A percentile compares a stretch with the other conserved stretches of the same genome.
Evolutionary conservation across 441 rosid species (phyloP).

Genomic region (Daphne laureola): DNA sequence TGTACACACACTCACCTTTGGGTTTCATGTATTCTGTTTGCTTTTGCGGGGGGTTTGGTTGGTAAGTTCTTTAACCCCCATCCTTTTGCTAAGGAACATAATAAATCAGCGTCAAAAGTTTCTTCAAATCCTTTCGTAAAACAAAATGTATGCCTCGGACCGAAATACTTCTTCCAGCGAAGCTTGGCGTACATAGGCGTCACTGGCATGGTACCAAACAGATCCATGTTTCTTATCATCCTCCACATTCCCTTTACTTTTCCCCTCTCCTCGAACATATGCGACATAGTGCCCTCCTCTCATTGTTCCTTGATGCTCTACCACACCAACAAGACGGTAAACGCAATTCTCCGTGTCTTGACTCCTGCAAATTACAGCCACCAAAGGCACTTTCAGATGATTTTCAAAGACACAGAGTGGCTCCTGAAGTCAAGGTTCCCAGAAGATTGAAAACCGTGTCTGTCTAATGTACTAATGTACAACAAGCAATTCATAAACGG

Average conservation of each 20-base stretch:
- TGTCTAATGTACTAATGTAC: too few species aligned
- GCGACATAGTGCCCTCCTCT: constrained; percentile 81
- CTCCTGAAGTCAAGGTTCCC: too few species aligned
- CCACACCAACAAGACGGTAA: constrained; percentile 66
- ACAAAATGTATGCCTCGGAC: constrained; percentile 82
- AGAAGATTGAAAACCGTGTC: too few species aligned
- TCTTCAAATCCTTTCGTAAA: constrained; percentile 53
- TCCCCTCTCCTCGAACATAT: constrained; percentile 37
- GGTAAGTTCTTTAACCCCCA: constrained; percentile 7
- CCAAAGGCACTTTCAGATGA: not conserved
- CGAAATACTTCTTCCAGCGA: constrained; percentile 71
- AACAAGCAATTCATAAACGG: too few species aligned
- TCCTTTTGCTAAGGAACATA: constrained; percentile 13
- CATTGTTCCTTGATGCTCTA: constrained; percentile 92
- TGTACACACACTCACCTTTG: constrained; percentile 31
- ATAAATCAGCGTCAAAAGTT: constrained; percentile 9
- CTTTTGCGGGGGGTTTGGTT: constrained; percentile 10
- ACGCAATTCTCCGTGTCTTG: constrained; percentile 24
- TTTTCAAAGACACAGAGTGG: too few species aligned
- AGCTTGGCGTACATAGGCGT: constrained; percentile 56
- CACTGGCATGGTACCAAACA: constrained; percentile 69
- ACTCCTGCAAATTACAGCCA: constrained; percentile 26
- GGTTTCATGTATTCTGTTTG: constrained; percentile 13
- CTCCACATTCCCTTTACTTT: constrained; percentile 21
- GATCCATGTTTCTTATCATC: constrained; percentile 17